These are phyloP conservation scores for Mycena amicta DNA, from an alignment of 768 basidiomycete species.

Conservation along the genomic window DNA sequence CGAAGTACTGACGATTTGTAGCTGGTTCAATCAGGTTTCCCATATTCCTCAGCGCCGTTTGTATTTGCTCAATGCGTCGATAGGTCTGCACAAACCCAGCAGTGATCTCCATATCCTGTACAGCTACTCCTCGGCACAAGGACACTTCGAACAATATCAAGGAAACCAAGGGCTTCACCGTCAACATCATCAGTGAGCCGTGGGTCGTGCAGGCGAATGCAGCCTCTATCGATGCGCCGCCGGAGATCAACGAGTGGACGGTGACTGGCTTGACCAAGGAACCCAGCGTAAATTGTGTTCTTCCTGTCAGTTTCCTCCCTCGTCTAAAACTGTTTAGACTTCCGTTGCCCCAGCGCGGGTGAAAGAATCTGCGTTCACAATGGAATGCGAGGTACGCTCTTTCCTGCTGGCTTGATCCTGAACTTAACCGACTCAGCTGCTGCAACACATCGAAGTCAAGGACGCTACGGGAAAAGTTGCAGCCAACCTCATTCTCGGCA, in stretches of 20 bases:
- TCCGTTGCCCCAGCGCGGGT: conserved; percentile 57
- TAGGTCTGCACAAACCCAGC: conserved; percentile 63
- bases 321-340: conserved; percentile 29
- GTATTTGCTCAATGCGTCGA: not conserved
- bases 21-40: conserved; percentile 45
- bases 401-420: too few species aligned
- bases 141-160: conserved; percentile 68
- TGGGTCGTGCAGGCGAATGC: conserved; percentile 62
- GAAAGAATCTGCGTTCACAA: conserved; percentile 62
- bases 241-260: conserved; percentile 58
- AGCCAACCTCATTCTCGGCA: conserved; percentile 51
- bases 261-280: conserved; percentile 62
- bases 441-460: conserved; percentile 44
- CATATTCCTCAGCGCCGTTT: not conserved
- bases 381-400: conserved; percentile 59
- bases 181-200: conserved; percentile 76
- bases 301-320: not conserved
- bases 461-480: conserved; percentile 39
- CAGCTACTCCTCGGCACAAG: conserved; percentile 37
- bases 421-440: conserved; percentile 41
- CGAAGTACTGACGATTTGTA: conserved; percentile 26
- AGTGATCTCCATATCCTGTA: conserved; percentile 55
- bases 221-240: conserved; percentile 54
- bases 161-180: conserved; percentile 66
- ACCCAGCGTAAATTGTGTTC: conserved; percentile 52